phyloP scores from a whole-genome alignment of 768 basidiomycete genomes.

The Russula compacta region DNA sequence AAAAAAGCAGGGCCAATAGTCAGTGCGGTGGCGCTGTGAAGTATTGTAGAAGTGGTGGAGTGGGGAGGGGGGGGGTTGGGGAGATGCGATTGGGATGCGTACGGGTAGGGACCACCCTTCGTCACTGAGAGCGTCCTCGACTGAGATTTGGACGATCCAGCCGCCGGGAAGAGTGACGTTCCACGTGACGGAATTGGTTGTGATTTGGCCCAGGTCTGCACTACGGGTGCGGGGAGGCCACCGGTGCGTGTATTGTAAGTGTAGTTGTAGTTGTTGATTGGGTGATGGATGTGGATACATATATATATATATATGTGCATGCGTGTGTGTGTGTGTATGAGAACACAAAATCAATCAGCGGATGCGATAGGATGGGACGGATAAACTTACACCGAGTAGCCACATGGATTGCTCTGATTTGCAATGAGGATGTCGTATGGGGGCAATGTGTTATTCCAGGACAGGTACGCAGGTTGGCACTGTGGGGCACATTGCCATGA shows the following conservation, averaged over 20 bases:
- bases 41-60: too few species aligned
- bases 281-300: too few species aligned
- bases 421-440: constrained; percentile 59
- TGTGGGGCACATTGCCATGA: constrained; percentile 22
- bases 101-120: constrained; percentile 46
- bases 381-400: constrained; percentile 45
- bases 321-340: too few species aligned
- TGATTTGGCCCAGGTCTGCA: constrained; percentile 45
- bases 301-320: too few species aligned
- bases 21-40: too few species aligned
- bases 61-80: too few species aligned
- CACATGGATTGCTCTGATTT: constrained; percentile 45
- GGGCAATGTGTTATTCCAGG: constrained; percentile 38
- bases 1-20: too few species aligned
- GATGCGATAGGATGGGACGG: not conserved
- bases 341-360: too few species aligned
- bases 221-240: constrained; percentile 28
- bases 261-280: not conserved
- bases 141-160: constrained; percentile 39
- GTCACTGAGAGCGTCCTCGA: constrained; percentile 42
- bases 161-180: constrained; percentile 39
- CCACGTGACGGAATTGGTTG: constrained; percentile 37
- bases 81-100: not conserved
- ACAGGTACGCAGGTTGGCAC: constrained; percentile 45
- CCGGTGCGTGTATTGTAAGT: too few species aligned